phyloP scores from a whole-genome alignment of 2,329 filamentous ascomycete genomes.

The Pseudogymnoascus sp. region DNA sequence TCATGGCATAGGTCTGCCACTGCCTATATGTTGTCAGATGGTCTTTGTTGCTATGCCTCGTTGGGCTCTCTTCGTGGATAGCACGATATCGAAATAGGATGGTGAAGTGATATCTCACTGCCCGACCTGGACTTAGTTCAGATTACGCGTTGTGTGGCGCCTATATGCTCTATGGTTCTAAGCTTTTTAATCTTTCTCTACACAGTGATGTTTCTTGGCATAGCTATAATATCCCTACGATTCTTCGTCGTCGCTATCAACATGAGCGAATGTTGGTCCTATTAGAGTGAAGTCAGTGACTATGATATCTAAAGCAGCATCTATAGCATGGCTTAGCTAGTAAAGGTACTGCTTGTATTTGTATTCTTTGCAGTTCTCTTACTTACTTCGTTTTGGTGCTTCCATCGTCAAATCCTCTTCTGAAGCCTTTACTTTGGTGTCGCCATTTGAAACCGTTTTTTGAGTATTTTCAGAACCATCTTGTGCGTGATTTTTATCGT shows the following conservation, averaged over 20 bases:
- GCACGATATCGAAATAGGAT: neutral
- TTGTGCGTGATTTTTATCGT: neutral
- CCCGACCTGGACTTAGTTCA: neutral
- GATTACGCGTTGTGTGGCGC: neutral
- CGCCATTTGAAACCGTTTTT: neutral
- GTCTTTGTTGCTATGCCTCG: neutral
- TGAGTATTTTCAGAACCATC: neutral
- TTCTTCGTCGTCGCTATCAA: neutral
- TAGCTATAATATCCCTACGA: neutral
- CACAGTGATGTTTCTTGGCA: neutral
- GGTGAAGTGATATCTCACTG: neutral
- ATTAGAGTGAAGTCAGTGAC: neutral
- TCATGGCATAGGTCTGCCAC: too few relatives aligned
- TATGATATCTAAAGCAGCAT: neutral
- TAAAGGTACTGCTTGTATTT: neutral
- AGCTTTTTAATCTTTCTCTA: neutral
- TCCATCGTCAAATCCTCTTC: neutral
- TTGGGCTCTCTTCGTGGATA: neutral
- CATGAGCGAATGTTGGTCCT: neutral
- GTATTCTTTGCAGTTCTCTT: neutral
- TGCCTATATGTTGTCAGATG: neutral
- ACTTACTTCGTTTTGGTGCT: neutral
- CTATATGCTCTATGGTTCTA: neutral
- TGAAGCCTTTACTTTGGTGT: neutral
- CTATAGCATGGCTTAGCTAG: neutral